Evolutionary conservation across 2,329 filamentous ascomycete species (phyloP).

Genomic region (Xylariaceae sp.): DNA sequence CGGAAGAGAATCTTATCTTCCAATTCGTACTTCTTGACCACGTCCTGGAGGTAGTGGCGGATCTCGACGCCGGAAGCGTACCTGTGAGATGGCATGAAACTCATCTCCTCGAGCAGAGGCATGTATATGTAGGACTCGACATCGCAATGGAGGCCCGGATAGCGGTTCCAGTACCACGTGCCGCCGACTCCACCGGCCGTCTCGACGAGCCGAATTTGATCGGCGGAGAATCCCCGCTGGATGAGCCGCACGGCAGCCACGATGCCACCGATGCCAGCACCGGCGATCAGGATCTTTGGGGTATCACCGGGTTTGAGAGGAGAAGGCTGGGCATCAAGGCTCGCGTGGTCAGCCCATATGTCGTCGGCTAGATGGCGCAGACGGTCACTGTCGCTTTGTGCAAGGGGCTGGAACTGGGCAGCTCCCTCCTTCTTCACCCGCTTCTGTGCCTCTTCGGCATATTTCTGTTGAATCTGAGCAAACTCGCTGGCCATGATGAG

Average conservation of each 20-base stretch:
- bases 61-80: slow-evolving; percentile 39
- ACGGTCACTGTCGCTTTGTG: slow-evolving; percentile 26
- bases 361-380: slow-evolving; percentile 32
- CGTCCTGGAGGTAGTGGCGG: slow-evolving; percentile 41
- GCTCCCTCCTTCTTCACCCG: slow-evolving; percentile 29
- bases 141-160: slow-evolving; percentile 52
- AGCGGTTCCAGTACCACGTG: slow-evolving; percentile 51
- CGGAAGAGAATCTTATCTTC: slow-evolving; percentile 45
- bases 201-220: slow-evolving; percentile 42
- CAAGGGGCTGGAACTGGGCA: slow-evolving; percentile 26
- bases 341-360: slow-evolving; percentile 31
- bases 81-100: slow-evolving; percentile 51
- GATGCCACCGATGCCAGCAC: slow-evolving; percentile 30
- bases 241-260: slow-evolving; percentile 32
- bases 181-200: slow-evolving; percentile 44
- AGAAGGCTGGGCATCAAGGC: slow-evolving; percentile 26
- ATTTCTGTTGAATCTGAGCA: slow-evolving; percentile 27
- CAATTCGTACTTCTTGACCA: slow-evolving; percentile 44
- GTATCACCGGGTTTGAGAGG: slow-evolving; percentile 24
- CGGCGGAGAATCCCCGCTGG: slow-evolving; percentile 33
- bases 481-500: slow-evolving; percentile 25
- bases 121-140: slow-evolving; percentile 58
- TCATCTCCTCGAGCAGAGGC: slow-evolving; percentile 56
- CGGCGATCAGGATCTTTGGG: slow-evolving; percentile 31
- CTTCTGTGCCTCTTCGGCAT: slow-evolving; percentile 30